Evolutionary conservation across 1,284 basidiomycete genomes (phyloP).

Genomic region (Leccinum insolens): DNA sequence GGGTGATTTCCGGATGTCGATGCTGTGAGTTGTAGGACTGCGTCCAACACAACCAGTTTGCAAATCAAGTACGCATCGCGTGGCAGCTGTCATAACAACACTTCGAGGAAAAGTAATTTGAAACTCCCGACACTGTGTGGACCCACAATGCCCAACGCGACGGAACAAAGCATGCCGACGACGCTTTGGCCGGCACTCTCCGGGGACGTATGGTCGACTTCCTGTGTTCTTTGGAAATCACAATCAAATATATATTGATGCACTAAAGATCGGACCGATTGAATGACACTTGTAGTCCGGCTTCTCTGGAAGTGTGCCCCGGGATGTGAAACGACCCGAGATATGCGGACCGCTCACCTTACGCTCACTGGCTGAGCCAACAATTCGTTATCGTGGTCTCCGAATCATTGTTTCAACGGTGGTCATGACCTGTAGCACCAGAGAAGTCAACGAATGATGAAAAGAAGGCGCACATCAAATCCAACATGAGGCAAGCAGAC

Average conservation of each 20-base stretch:
- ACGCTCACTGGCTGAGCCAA: neutral
- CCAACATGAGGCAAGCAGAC: neutral
- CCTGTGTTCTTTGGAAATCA: neutral
- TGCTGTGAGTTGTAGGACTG: neutral
- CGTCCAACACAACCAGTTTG: neutral
- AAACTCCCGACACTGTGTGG: neutral
- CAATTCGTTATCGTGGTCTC: neutral
- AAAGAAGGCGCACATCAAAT: neutral
- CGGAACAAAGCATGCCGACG: conserved; percentile 8
- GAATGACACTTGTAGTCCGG: neutral
- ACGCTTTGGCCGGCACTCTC: conserved; percentile 7
- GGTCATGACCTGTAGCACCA: neutral
- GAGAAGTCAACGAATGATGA: too few relatives aligned
- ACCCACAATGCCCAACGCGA: neutral
- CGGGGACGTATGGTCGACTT: neutral
- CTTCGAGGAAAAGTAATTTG: neutral
- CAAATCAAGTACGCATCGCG: neutral
- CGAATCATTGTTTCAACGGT: neutral
- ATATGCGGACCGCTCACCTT: conserved; percentile 2
- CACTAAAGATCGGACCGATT: neutral
- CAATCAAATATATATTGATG: neutral
- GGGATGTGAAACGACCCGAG: neutral
- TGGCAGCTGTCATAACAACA: neutral
- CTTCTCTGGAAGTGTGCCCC: neutral
- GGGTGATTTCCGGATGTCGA: too few relatives aligned